phyloP scores from a whole-genome alignment of 345 rosid genomes.

The Salix suchowensis region DNA sequence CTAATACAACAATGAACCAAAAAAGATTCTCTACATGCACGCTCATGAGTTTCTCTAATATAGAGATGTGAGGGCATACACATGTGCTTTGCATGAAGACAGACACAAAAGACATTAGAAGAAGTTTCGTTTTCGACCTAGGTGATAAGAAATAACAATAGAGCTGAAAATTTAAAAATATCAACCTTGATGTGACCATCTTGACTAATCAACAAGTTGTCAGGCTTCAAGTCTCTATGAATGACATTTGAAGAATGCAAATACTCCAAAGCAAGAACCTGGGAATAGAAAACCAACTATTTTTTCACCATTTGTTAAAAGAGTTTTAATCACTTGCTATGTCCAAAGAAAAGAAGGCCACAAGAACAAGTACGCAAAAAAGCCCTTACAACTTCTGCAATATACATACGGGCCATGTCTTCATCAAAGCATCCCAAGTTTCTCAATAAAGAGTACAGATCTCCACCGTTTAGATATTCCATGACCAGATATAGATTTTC shows the following conservation, averaged over 20 bases:
- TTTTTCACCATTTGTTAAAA: conserved; percentile 31
- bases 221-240: conserved; percentile 97
- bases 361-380: conserved; percentile 11
- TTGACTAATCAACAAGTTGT: conserved; percentile 91
- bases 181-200: conserved; percentile 98
- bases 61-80: neutral
- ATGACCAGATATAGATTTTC: conserved; percentile 95
- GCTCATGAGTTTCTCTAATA: neutral
- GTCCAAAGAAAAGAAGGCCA: neutral
- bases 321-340: conserved; percentile 9
- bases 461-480: conserved; percentile 99
- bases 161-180: conserved; percentile 5
- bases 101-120: neutral
- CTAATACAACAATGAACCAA: neutral
- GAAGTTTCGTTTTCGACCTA: neutral
- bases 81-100: neutral
- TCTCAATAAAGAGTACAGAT: conserved; percentile 82
- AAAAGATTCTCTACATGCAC: neutral
- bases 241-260: conserved; percentile 86
- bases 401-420: conserved; percentile 82
- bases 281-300: conserved; percentile 35
- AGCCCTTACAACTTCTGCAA: conserved; percentile 91
- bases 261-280: conserved; percentile 99
- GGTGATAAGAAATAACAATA: neutral
- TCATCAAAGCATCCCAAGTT: conserved; percentile 91